Evolutionary conservation across 768 basidiomycete genomes (phyloP), one percentile per base, ranked within the genome.

Genomic region (Udeniomyces megalosporus): DNA sequence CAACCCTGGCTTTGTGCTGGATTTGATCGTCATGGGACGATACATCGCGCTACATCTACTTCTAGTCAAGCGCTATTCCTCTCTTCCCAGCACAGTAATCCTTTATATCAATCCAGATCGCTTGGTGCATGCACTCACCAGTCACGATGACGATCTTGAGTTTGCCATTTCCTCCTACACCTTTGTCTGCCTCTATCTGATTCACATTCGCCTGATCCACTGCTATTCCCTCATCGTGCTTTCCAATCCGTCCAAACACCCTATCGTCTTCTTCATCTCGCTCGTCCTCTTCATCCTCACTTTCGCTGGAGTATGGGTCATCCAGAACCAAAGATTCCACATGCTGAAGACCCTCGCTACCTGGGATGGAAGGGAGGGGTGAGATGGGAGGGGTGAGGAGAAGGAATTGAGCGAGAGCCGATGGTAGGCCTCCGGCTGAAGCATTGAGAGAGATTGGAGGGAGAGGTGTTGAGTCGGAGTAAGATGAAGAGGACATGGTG

Each of bases 131-230:
- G 15, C n/a, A 58, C 62, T 47, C 28, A 63, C 62, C 62, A 2
- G 62, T 65, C 4, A 65, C 58, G 46, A 65, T 65, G 20, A 54
- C 63, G 47, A 65, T 53, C 17, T 51, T 59, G 32, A 65, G 34
- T 52, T 60, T 65, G 17, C 51, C 63, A 35, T 54, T 60, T 17
- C 63, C 63, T 5, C 63, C 63, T 3, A 46, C 46, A 7, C 63
- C 63, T 14, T 56, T 38, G n/a, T 22, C 38, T 14, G 38, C 54
- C 22, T 14, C 31, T 12, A 42, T 32, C 54, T 17, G 4, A 4
- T 32, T 32, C 51, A 20, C 20, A 7, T n/a, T 4, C 8, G 4
- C 31, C 4, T 17, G 8, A 20, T 15, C 7, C 4, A 31, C 51
- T 3, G 32, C 53, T 29, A 38, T 20, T 22, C 32, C 31, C 28